Base-by-base conservation (phyloP, 2,329 filamentous ascomycete species). In the Fusarium floridanum region DNA sequence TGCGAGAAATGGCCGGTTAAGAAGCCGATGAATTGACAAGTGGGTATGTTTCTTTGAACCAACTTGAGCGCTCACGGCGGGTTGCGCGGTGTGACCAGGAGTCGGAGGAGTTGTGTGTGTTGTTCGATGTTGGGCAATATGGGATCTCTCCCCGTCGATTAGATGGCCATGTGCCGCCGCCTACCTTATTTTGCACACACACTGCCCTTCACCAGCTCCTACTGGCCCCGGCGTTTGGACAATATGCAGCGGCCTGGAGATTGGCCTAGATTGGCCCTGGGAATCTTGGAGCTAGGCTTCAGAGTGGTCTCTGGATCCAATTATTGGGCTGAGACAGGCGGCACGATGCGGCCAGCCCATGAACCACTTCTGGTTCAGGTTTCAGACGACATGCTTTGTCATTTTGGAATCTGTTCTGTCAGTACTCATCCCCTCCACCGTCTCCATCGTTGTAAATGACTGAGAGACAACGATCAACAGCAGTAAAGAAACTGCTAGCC, bases 281-380 rank as follows among this genome's bases (percentile, higher is more conserved):
- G 69, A 61, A 66, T 67, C 64, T 73, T 68, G 43, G 68, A 73
- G 74, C 74, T 73, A 79, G 66, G 67, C 72, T 74, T 70, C 61
- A 77, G 61, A 71, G 57, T 72, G 55, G 45, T 37, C 61, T 67
- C 68, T 64, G 69, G 66, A 72, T 64, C 77, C 76, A 79, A 77
- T 78, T 76, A 76, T 62, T 62, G 59, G 66, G 67, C 71, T 79
- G 74, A 78, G 77, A 77, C 76, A 76, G 65, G 67, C 76, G 76
- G 76, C 69, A 71, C 67, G 68, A 75, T 56, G 71, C 71, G 68
- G 68, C 70, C 73, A 77, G 67, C 65, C 70, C 64, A 77, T 66
- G 67, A 79, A 73, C 73, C 75, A 66, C 39, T 59, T 65, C 59
- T 66, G 68, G 72, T 75, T 76, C 67, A 72, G 68, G 71, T 78